A percentile compares a stretch with the other conserved stretches of the same genome.
phyloP scores from a whole-genome alignment of 768 basidiomycete species.

The Termitomyces sp. region DNA sequence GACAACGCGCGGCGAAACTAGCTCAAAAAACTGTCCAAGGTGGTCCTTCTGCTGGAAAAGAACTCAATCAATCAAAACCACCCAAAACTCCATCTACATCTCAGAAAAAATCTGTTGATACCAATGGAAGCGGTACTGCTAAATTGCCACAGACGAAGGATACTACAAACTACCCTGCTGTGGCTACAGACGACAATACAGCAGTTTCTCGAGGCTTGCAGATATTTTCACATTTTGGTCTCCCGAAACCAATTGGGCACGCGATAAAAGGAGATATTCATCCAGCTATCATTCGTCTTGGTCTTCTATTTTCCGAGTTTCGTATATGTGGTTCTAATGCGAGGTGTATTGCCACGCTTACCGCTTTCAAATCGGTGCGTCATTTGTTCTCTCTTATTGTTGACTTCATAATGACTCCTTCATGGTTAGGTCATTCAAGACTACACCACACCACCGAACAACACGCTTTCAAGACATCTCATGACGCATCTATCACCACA shows the following conservation, averaged over 20 bases:
- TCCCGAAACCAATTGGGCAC: conserved; percentile 54
- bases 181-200: conserved; percentile 23
- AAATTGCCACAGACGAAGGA: conserved; percentile 22
- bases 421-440: conserved; percentile 76
- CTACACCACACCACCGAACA: conserved; percentile 82
- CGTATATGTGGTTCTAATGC: conserved; percentile 94
- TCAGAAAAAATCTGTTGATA: conserved; percentile 29
- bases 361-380: conserved; percentile 86
- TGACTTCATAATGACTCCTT: conserved; percentile 1
- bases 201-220: conserved; percentile 60
- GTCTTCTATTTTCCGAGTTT: conserved; percentile 88
- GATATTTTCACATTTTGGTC: conserved; percentile 84
- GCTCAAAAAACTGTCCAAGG: conserved; percentile 33
- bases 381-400: conserved; percentile 8
- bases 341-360: conserved; percentile 87
- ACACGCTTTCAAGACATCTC: conserved; percentile 84
- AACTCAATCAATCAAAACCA: conserved; percentile 16
- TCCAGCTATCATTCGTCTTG: conserved; percentile 81
- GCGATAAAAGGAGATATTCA: conserved; percentile 82
- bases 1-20: conserved; percentile 73
- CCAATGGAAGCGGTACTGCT: conserved; percentile 14
- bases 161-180: conserved; percentile 12
- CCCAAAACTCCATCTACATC: conserved; percentile 24
- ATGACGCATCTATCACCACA: conserved; percentile 91
- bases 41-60: conserved; percentile 17